These are phyloP conservation scores for Cubamyces lactineus DNA, from an alignment of 768 basidiomycete species.

Conservation along the genomic window DNA sequence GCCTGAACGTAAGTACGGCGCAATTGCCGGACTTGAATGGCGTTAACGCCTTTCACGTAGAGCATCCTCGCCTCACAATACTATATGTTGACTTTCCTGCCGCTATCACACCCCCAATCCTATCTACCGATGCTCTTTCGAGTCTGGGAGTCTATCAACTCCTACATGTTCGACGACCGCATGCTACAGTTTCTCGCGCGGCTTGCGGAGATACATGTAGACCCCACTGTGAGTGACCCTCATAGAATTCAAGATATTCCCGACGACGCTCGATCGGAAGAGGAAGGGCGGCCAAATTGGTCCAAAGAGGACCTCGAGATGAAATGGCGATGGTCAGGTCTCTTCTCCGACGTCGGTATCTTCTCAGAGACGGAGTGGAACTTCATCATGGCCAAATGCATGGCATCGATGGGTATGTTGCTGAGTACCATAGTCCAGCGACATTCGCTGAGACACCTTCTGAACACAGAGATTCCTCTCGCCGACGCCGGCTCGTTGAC, in stretches of 20 bases:
- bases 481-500: slow-evolving; percentile 75
- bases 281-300: slow-evolving; percentile 63
- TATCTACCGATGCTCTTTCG: slow-evolving; percentile 85
- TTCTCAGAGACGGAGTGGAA: slow-evolving; percentile 85
- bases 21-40: not conserved
- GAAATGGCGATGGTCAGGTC: slow-evolving; percentile 52
- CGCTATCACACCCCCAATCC: slow-evolving; percentile 80
- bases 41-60: slow-evolving; percentile 39
- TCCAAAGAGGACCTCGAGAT: slow-evolving; percentile 45
- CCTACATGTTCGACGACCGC: slow-evolving; percentile 87
- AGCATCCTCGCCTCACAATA: slow-evolving; percentile 81
- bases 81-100: slow-evolving; percentile 85
- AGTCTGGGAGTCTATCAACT: slow-evolving; percentile 87
- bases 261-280: slow-evolving; percentile 68
- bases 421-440: not conserved
- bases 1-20: slow-evolving; percentile 61
- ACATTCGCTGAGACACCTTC: not conserved
- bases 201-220: slow-evolving; percentile 79
- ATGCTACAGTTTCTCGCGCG: slow-evolving; percentile 83
- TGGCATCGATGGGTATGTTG: slow-evolving; percentile 75
- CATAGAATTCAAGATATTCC: slow-evolving; percentile 63
- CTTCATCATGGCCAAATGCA: slow-evolving; percentile 85
- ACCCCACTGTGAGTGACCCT: slow-evolving; percentile 78
- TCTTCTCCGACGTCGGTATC: slow-evolving; percentile 70
- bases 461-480: slow-evolving; percentile 63